Conservation (phyloP, 345 rosid species). For the Mallotus nudiflorus region DNA sequence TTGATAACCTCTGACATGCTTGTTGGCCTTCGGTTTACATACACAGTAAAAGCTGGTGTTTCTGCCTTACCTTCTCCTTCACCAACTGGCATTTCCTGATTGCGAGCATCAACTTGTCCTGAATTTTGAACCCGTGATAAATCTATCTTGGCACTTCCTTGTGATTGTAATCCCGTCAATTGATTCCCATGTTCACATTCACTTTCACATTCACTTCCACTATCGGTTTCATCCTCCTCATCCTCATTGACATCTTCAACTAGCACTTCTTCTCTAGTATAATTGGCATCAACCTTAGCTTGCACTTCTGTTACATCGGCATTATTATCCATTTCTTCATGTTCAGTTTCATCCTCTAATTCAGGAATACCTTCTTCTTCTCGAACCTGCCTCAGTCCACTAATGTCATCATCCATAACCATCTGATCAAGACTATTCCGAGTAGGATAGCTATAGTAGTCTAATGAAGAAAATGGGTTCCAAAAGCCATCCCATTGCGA, state of each 20-base stretch:
- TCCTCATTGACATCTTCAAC: slow-evolving; percentile 72
- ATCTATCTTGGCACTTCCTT: slow-evolving; percentile 45
- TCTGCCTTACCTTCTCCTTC: slow-evolving; percentile 47
- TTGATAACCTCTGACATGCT: slow-evolving; percentile 92
- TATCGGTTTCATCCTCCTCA: slow-evolving; percentile 45
- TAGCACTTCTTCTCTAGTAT: slow-evolving; percentile 58
- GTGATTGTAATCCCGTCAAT: slow-evolving; percentile 42
- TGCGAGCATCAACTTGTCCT: slow-evolving; percentile 53
- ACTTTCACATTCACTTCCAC: slow-evolving; percentile 42
- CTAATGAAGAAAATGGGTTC: slow-evolving; percentile 94
- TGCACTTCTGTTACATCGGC: slow-evolving; percentile 34
- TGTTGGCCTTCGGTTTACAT: slow-evolving; percentile 87
- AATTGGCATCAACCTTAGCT: slow-evolving; percentile 31
- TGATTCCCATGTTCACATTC: slow-evolving; percentile 42
- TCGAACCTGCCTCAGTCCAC: slow-evolving; percentile 83
- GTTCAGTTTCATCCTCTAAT: slow-evolving; percentile 71
- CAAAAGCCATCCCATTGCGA: slow-evolving; percentile 97
- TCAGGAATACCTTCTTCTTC: slow-evolving; percentile 99
- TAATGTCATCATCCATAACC: slow-evolving; percentile 67
- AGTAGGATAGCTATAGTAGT: slow-evolving; percentile 68
- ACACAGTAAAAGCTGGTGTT: slow-evolving; percentile 81
- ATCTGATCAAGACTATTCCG: slow-evolving; percentile 57
- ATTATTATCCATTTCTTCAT: slow-evolving; percentile 45
- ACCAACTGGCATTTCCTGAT: slow-evolving; percentile 52
- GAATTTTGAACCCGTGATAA: slow-evolving; percentile 47